Conservation (phyloP, 2,329 filamentous ascomycete species). For the Fusarium compactum region DNA sequence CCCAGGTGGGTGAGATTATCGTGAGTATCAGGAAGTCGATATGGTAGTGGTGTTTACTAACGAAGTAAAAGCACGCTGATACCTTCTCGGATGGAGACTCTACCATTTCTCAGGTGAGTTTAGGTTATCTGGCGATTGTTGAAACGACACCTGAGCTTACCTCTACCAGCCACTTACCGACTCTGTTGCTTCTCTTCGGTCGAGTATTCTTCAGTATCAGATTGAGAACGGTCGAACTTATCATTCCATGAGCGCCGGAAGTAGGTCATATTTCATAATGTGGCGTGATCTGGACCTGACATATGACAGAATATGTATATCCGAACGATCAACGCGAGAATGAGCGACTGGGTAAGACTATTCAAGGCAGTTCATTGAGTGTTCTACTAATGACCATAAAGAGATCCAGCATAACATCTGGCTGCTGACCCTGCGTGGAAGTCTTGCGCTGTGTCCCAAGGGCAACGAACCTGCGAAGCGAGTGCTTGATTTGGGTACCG, state of each 20-base stretch:
- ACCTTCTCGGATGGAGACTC: not conserved
- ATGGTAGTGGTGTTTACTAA: no score
- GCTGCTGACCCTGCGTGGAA: not conserved
- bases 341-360: not conserved
- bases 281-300: not conserved
- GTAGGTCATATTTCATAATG: accelerated
- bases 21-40: not conserved
- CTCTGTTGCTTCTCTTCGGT: not conserved
- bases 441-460: slow-evolving; percentile 6
- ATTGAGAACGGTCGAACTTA: not conserved
- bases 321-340: not conserved
- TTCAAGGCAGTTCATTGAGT: not conserved
- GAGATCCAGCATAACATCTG: not conserved
- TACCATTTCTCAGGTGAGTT: not conserved
- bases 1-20: not conserved
- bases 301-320: not conserved
- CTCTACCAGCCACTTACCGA: not conserved
- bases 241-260: not conserved
- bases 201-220: not conserved
- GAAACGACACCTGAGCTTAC: not conserved
- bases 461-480: slow-evolving; percentile 1
- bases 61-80: not conserved
- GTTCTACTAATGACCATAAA: not conserved
- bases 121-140: not conserved
- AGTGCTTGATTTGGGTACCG: slow-evolving; percentile 8